Evolutionary conservation across 495 filamentous ascomycete genomes (phyloP).

Genomic region (Diplogelasinospora grovesii): DNA sequence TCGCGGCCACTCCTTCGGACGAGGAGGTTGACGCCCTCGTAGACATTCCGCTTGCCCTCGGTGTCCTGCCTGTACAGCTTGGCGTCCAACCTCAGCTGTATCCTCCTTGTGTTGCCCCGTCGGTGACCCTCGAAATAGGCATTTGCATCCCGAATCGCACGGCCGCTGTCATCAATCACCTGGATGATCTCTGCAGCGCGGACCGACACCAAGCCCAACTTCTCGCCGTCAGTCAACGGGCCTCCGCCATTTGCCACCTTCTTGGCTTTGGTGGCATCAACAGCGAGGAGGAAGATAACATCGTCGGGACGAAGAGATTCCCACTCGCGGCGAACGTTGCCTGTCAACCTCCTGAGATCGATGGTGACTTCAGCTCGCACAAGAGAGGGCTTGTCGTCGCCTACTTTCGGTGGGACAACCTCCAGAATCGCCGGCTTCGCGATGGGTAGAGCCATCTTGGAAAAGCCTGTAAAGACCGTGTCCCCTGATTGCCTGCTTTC

Average conservation of each 20-base stretch:
- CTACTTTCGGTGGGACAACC: conserved; percentile 75
- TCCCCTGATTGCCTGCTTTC: conserved; percentile 53
- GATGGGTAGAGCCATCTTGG: conserved; percentile 85
- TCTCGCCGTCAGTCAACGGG: conserved; percentile 46
- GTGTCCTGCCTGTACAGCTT: conserved; percentile 73
- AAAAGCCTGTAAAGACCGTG: conserved; percentile 75
- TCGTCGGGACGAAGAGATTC: conserved; percentile 84
- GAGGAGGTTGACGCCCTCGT: conserved; percentile 80
- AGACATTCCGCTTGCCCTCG: conserved; percentile 70
- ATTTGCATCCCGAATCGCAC: conserved; percentile 55
- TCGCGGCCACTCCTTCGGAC: conserved; percentile 79
- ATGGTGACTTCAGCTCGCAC: conserved; percentile 85
- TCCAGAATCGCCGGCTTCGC: conserved; percentile 84
- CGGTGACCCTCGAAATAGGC: conserved; percentile 37
- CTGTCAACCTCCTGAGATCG: conserved; percentile 71
- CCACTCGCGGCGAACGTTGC: conserved; percentile 78
- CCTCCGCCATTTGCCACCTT: conserved; percentile 49
- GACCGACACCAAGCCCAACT: conserved; percentile 59
- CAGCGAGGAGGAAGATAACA: conserved; percentile 78
- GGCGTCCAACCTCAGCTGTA: conserved; percentile 79
- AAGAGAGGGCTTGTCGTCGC: conserved; percentile 73
- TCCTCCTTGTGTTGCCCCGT: conserved; percentile 50
- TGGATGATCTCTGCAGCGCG: conserved; percentile 84
- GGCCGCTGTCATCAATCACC: conserved; percentile 81
- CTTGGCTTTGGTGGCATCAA: conserved; percentile 52